Evolutionary conservation across 1,284 basidiomycete genomes (phyloP), one percentile per base, ranked within the genome.

Genomic region (Xerocomus minutiporus): DNA sequence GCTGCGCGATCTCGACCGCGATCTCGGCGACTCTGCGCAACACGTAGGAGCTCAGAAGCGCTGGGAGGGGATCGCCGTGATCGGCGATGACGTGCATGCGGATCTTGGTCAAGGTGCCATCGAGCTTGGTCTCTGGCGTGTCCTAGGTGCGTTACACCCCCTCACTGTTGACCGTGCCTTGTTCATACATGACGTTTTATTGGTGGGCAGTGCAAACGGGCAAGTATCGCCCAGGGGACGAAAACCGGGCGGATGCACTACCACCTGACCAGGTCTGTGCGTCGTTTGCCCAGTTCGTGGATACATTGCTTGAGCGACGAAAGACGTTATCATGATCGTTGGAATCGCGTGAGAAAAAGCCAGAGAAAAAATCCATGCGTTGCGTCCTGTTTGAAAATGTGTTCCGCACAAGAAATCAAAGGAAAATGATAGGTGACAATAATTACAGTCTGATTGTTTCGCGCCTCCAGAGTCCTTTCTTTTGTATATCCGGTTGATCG

Each of bases 21-120:
- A 69, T 23, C 56, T 58, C 7, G 29, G n/a, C n/a, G 32, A 43
- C 12, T 9, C 26, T 20, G 23, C 11, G 34, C 20, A 12, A 5
- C 15, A 12, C 5, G 20, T 4, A 17, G 17, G 34, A 5, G 38
- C 26, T 5, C 12, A 4, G 23, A n/a, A 4, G 12, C 12, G 35
- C 7, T 25, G 61, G 35, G 70, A 71, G 8, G 70, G 68, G 15
- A 74, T 87, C 17, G 84, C 75, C 4, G 75, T 88, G 40, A 75
- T 87, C 23, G 85, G 85, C 6, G 87, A 89, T 63, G 87, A 89
- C 59, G 71, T 82, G 1, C 72, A 74, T 35, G 78, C 81, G 28
- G 87, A 89, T 67, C 73, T 88, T 3, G 84, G 85, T 1, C 78
- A 72, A 4, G 86, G 83, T 0, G 83, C 84, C 1, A 51, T 74